These are phyloP conservation scores for Paramyrothecium roridum DNA, from an alignment of 2,329 filamentous ascomycete genomes.

Conservation along the genomic window DNA sequence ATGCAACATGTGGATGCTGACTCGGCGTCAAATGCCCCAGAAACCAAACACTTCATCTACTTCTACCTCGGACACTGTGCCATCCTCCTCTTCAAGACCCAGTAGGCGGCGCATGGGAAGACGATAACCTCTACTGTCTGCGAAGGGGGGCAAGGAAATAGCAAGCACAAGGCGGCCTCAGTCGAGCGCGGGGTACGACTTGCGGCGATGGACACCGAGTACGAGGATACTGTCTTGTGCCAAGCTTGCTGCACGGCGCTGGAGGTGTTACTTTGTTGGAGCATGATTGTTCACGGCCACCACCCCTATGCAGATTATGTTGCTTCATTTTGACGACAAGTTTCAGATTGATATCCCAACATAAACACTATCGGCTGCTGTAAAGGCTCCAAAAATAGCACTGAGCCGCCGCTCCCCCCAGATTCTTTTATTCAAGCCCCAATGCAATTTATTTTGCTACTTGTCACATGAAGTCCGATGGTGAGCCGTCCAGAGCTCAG, in stretches of 20 bases:
- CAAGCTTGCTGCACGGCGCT: background rate
- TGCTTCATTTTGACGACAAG: too few species aligned
- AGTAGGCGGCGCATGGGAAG: slow-evolving; percentile 51
- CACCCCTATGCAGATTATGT: too few species aligned
- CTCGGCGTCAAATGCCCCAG: slow-evolving; percentile 41
- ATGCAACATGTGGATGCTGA: too few species aligned
- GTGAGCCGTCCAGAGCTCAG: too few species aligned
- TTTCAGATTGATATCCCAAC: too few species aligned
- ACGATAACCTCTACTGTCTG: background rate
- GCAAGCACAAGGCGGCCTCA: background rate
- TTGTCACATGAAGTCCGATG: too few species aligned
- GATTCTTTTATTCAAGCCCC: too few species aligned
- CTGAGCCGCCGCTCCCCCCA: too few species aligned
- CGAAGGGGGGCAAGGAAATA: background rate
- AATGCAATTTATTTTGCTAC: too few species aligned
- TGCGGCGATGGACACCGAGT: background rate
- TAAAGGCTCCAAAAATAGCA: too few species aligned
- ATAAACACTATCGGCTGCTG: too few species aligned
- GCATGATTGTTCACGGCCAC: too few species aligned
- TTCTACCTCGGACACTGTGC: slow-evolving; percentile 99
- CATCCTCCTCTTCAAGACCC: slow-evolving; percentile 98
- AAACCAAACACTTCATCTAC: slow-evolving; percentile 99
- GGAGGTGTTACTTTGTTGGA: background rate
- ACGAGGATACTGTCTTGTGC: background rate
- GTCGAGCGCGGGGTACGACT: background rate